Evolutionary conservation across 148 eudicot species (phyloP), one percentile per base, ranked within the genome.

Genomic region (Rhododendron vialii): DNA sequence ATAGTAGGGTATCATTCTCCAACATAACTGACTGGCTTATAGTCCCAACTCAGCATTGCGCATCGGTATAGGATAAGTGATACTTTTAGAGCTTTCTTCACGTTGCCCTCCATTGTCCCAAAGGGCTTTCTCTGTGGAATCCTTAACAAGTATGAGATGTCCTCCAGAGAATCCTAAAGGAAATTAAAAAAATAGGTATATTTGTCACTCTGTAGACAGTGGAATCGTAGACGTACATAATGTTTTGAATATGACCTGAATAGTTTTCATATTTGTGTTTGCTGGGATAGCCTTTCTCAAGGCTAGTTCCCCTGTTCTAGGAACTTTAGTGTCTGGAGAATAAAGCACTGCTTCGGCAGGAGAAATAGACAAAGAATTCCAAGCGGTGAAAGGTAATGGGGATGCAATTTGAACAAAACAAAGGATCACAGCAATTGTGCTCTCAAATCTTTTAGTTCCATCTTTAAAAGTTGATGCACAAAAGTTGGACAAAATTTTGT

Each of bases 81-180:
- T 92, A 94, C 99, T 98, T 95, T 97, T 2, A 97, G 82, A 55
- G 98, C 96, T 90, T 93, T 97, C 88, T 97, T 95, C 78, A 97
- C 96, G 84, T 95, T 97, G 51, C 98, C 98, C 89, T 97, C 99
- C 99, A 97, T 97, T 22, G 99, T 97, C 89, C 98, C 95, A 82
- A 88, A 97, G 41, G 99, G 99, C 87, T 95, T 97, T 86, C 99
- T 91, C 88, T 97, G 99, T 20, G 99, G 98, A 89, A 97, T 97
- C 89, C 99, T 94, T 30, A 95, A 95, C 92, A 95, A 91, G 91
- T 97, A 97, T 36, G 99, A 95, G 83, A 95, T 86, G 81, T 95
- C 99, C 90, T 97, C 99, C 80, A 97, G 89, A 86, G 98, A 92
- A 86, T 94, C 98, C 99, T 97, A 85, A 1, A 76, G 78, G 47